These are phyloP conservation scores for Calycina herbarum DNA, from an alignment of 2,329 filamentous ascomycete genomes.

Conservation along the genomic window DNA sequence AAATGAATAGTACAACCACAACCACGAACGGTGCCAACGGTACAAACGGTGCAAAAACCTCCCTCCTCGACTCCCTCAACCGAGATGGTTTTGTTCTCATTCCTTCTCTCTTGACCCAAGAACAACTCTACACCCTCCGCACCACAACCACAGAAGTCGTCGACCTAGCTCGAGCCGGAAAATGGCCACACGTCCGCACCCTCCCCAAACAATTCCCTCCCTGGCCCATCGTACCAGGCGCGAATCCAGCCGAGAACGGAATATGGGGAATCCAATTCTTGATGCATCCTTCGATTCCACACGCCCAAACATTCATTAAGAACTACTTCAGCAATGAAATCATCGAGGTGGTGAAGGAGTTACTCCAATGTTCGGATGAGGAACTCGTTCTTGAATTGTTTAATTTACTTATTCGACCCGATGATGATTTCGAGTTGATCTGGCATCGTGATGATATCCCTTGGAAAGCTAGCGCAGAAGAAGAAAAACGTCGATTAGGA, in stretches of 20 bases:
- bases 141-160: constrained; percentile 58
- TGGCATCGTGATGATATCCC: constrained; percentile 88
- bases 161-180: constrained; percentile 62
- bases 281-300: constrained; percentile 69
- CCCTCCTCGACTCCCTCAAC: constrained; percentile 49
- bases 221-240: constrained; percentile 55
- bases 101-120: constrained; percentile 59
- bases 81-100: constrained; percentile 76
- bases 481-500: constrained; percentile 63
- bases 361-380: constrained; percentile 59
- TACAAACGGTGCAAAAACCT: constrained; percentile 24
- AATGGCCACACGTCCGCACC: constrained; percentile 80
- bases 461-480: constrained; percentile 60
- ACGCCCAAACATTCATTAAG: constrained; percentile 59
- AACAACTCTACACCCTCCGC: constrained; percentile 60
- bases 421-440: constrained; percentile 67
- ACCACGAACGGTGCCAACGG: neutral
- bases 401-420: constrained; percentile 79
- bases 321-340: constrained; percentile 72
- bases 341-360: constrained; percentile 60
- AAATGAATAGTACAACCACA: neutral
- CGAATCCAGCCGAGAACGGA: constrained; percentile 52
- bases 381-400: constrained; percentile 83
- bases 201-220: constrained; percentile 90
- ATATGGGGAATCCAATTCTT: constrained; percentile 93